These are phyloP conservation scores for Arctium minus DNA, from an alignment of 129 eudicot genomes.

Conservation along the genomic window DNA sequence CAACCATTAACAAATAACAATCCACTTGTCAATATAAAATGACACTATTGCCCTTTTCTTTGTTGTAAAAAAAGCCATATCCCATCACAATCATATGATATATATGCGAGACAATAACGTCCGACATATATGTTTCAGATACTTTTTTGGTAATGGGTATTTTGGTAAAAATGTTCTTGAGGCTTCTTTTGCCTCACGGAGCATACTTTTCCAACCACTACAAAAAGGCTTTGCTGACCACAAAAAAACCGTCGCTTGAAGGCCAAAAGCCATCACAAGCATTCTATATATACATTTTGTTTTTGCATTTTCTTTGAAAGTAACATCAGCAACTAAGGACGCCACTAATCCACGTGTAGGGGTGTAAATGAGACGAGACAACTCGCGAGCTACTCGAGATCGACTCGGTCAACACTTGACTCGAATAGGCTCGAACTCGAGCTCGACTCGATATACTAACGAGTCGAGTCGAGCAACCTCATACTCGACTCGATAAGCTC, in stretches of 20 bases:
- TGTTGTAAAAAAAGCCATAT: neutral
- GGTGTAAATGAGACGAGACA: too few species aligned
- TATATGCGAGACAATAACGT: neutral
- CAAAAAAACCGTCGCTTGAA: neutral
- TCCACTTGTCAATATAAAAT: too few species aligned
- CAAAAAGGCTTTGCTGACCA: slow-evolving; percentile 1
- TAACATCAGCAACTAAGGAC: too few species aligned
- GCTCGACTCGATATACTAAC: too few species aligned
- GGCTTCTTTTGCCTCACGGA: neutral
- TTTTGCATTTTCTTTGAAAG: neutral
- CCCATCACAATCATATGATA: neutral
- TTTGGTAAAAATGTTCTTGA: neutral
- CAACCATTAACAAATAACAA: too few species aligned
- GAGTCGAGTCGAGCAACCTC: too few species aligned
- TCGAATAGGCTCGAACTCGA: too few species aligned
- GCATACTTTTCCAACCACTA: neutral
- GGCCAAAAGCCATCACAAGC: neutral
- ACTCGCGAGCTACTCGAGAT: too few species aligned
- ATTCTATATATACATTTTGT: neutral
- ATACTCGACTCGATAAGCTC: too few species aligned
- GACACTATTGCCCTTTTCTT: too few species aligned
- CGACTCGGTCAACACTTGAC: too few species aligned
- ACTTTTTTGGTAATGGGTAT: slow-evolving; percentile 11
- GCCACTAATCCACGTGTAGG: too few species aligned
- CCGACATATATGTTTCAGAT: neutral